Evolutionary conservation across 129 eudicot species (phyloP).

Genomic region (Dittrichia graveolens): DNA sequence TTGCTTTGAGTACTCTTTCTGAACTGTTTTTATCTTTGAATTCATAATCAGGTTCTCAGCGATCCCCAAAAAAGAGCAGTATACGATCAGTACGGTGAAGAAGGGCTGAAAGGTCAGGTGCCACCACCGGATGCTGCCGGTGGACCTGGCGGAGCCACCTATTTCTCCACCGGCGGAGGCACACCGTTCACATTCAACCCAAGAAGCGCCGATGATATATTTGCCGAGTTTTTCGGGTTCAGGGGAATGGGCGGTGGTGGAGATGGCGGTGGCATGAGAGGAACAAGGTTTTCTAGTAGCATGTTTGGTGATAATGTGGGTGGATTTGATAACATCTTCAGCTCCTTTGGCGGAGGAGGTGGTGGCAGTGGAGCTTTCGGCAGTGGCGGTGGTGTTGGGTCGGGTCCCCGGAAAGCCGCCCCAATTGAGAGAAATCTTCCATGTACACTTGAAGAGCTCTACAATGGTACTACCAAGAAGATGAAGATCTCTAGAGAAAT

Average conservation of each 20-base stretch:
- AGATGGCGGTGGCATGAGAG: slow-evolving; percentile 41
- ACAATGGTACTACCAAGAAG: slow-evolving; percentile 61
- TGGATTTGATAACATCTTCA: slow-evolving; percentile 32
- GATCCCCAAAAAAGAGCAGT: slow-evolving; percentile 68
- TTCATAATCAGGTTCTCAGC: slow-evolving; percentile 53
- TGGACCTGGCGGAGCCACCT: slow-evolving; percentile 56
- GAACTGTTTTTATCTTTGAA: neutral
- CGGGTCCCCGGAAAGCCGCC: slow-evolving; percentile 46
- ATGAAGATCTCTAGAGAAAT: slow-evolving; percentile 70
- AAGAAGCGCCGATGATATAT: slow-evolving; percentile 60
- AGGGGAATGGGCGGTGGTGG: slow-evolving; percentile 40
- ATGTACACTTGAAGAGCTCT: slow-evolving; percentile 64
- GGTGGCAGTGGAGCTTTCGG: slow-evolving; percentile 41
- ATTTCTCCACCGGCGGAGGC: slow-evolving; percentile 52
- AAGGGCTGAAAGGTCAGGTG: slow-evolving; percentile 59
- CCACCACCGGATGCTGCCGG: slow-evolving; percentile 76
- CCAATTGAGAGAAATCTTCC: slow-evolving; percentile 57
- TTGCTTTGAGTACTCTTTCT: neutral
- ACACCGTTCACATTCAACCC: slow-evolving; percentile 44
- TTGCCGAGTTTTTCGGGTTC: slow-evolving; percentile 55
- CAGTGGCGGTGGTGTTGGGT: slow-evolving; percentile 37
- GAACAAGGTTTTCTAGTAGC: slow-evolving; percentile 38
- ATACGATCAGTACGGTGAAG: slow-evolving; percentile 72
- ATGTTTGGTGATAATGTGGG: slow-evolving; percentile 45
- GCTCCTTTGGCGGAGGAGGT: slow-evolving; percentile 41